These are phyloP conservation scores for Fraxinus xanthoxyloides DNA, from an alignment of 305 asterid species.

Conservation along the genomic window DNA sequence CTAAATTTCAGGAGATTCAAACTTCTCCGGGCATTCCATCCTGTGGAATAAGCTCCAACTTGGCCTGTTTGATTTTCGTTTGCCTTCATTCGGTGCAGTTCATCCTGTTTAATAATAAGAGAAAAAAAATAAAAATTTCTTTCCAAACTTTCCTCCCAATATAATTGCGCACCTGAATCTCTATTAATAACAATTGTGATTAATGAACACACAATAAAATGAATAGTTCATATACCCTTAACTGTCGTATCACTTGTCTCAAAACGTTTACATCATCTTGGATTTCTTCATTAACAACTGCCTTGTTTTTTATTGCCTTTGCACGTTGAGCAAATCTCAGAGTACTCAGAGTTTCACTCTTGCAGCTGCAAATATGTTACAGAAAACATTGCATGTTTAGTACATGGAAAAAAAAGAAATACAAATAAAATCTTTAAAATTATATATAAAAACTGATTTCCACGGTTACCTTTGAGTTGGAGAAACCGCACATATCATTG, in stretches of 20 bases:
- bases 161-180: background rate
- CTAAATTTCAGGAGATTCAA: slow-evolving; percentile 84
- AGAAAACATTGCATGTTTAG: background rate
- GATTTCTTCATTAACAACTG: slow-evolving; percentile 88
- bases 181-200: background rate
- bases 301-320: slow-evolving; percentile 94
- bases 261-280: slow-evolving; percentile 86
- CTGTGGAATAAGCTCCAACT: slow-evolving; percentile 61
- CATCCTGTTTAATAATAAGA: slow-evolving; percentile 48
- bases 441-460: slow-evolving; percentile 12
- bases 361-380: slow-evolving; percentile 60
- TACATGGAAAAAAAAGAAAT: background rate
- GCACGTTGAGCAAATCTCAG: slow-evolving; percentile 99
- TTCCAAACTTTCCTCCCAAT: background rate
- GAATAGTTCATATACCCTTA: slow-evolving; percentile 43
- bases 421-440: background rate
- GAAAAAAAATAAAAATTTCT: background rate
- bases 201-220: background rate
- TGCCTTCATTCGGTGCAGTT: slow-evolving; percentile 71
- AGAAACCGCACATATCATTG: slow-evolving; percentile 96
- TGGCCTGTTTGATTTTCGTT: slow-evolving; percentile 53
- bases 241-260: slow-evolving; percentile 80
- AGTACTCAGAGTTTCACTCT: slow-evolving; percentile 87
- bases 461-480: slow-evolving; percentile 76
- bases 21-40: slow-evolving; percentile 96